phyloP scores from a whole-genome alignment of 306 rosid genomes.

The Trichosanthes cucumerina region DNA sequence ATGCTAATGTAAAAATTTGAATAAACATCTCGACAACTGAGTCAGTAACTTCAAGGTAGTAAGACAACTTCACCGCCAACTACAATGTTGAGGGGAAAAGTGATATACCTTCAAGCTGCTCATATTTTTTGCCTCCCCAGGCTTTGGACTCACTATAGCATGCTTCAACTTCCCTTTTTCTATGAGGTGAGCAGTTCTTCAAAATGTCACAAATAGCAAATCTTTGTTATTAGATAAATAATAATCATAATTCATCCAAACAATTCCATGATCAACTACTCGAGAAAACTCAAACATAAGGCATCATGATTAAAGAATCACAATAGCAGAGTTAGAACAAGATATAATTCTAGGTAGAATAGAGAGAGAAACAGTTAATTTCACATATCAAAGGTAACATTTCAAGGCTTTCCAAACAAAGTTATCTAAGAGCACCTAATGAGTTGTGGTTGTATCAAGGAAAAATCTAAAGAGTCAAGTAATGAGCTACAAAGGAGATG shows the following conservation, averaged over 20 bases:
- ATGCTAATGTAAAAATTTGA: neutral
- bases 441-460: too few relatives aligned
- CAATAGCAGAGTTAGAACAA: too few relatives aligned
- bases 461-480: too few relatives aligned
- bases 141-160: slow-evolving; percentile 68
- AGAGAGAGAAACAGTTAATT: too few relatives aligned
- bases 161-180: slow-evolving; percentile 86
- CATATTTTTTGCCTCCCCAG: slow-evolving; percentile 70
- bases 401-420: too few relatives aligned
- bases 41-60: neutral
- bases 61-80: neutral
- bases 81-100: slow-evolving; percentile 6
- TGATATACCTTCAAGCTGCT: slow-evolving; percentile 66
- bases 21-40: neutral
- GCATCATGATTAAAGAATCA: too few relatives aligned
- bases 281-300: neutral
- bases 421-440: too few relatives aligned
- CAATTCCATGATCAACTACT: neutral
- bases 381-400: too few relatives aligned
- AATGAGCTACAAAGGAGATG: too few relatives aligned
- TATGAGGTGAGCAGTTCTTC: slow-evolving; percentile 18
- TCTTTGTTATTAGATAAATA: neutral
- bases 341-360: too few relatives aligned
- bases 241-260: neutral
- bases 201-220: neutral